Base-by-base conservation (phyloP, 2,329 filamentous ascomycete species). In the Cadophora luteo-olivacea region DNA sequence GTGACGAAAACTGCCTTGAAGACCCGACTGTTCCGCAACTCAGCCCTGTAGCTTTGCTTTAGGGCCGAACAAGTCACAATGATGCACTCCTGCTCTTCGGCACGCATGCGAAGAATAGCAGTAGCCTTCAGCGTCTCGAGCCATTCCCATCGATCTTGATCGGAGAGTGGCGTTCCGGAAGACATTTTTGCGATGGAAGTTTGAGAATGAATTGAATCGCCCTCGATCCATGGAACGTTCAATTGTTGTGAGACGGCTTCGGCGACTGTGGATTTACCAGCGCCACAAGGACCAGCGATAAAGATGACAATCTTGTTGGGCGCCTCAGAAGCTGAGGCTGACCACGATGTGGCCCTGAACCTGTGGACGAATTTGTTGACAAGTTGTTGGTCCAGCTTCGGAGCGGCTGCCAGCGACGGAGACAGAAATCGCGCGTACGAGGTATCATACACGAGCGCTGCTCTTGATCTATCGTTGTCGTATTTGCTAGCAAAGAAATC, bases 401-500 rank as follows among this genome's bases (percentile, higher is more conserved):
- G 41, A 16, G 71, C 67, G 2, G 48, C 41, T 1, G 65, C 67
- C 16, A 71, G 64, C 19, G 71, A 60, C 6, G 71, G 71, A 14
- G 71, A 72, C 12, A 72, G 57, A 19, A 52, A 69, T 33, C 64
- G 55, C 19, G 67, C 68, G 54, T 60, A 38, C 11, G 57, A 68
- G 9, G 67, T 72, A 41, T 71, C 66, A 25, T 72, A 72, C 14
- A 33, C 54, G 11, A 71, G 65, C 4, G 58, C 52, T 9, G 41
- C 61, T 12, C 63, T 29, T 6, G 65, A 75, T 12, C 88, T 76
- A 22, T 81, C 80, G 54, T 82, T 81, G 60, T 83, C 82, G 69
- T 87, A 87, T 72, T 87, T 86, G 1, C 69, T 77, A 64, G 76
- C 78, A 70, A 85, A 87, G 29, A 83, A 83, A 41, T 85, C 84